Evolutionary conservation across 2,329 filamentous ascomycete genomes (phyloP), one percentile per base, ranked within the genome.

Genomic region (Clonostachys chloroleuca): DNA sequence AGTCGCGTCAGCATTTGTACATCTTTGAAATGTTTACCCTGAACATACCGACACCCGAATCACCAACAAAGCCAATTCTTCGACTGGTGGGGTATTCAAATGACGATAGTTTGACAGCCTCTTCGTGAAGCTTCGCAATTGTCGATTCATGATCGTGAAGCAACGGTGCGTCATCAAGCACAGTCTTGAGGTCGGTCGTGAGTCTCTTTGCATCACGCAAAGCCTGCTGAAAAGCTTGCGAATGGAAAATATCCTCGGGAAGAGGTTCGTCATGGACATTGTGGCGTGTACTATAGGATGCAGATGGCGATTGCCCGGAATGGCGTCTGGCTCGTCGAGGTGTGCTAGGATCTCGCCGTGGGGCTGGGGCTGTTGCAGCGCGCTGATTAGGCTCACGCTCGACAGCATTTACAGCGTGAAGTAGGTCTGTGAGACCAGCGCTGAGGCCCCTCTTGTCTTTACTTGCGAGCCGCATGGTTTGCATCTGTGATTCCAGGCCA

Each of bases 41-140:
- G 24, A 30, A 30, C 24, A 52, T 52, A 70, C 70, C 69, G 34
- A 67, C 70, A 5, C 73, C 74, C 12, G 73, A 73, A 49, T 75
- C 73, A 0, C 74, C 74, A 0, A 77, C 69, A 37, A 77, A 67
- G 1, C 70, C 73, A 1, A 77, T 69, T 5, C 56, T 70, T 14
- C 70, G 59, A 3, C 61, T 67, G 0, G 66, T 59, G 1, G 66
- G 66, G 24, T 63, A 66, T 16, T 65, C 52, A 42, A 74, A 76
- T 0, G 35, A 30, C 2, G 64, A 60, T 18, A 78, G 49, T 0
- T 54, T 47, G 2, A 47, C 24, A 3, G 67, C 69, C 34, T 65
- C 53, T 7, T 52, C 39, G 45, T 66, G 52, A 2, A 75, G 62
- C 12, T 51, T 50, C 12, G 53, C 34, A 43, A 77, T 68, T 1